Evolutionary conservation across 371 early-diverging fungal species (phyloP), one percentile per base, ranked within the genome.

Genomic region (Racocetra persica): DNA sequence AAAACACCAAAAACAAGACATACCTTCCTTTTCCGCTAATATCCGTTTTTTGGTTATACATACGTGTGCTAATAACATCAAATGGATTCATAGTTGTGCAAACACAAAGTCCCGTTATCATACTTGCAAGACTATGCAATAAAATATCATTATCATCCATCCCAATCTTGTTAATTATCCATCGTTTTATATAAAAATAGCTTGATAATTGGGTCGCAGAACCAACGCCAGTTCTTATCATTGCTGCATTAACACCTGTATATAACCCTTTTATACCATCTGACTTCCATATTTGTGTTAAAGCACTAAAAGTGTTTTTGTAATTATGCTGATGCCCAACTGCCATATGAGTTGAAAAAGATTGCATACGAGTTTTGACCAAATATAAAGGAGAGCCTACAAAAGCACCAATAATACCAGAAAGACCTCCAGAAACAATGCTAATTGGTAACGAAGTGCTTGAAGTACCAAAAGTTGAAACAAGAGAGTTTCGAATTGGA

Each of bases 11-110:
- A 16, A 18, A 49, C 4, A n/a, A 20, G 24, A 28, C 79, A 54
- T 70, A 79, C 79, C 24, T 57, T 69, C 79, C 79, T 11, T 79
- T 67, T 36, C 79, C 79, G 26, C 11, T 65, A 38, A 13, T 24
- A 67, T 94, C 94, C 0, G 89, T 88, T 72, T 92, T 90, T 81
- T 98, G 98, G 82, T 97, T 97, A 86, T 97, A 98, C 94, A 98
- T 95, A 73, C 98, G 90, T 20, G 98, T 98, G 51, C 92, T 94
- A 77, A 97, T 92, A 5, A 98, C 97, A 85, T 98, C 98, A 82
- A 98, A 98, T 22, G 98, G 98, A 81, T 98, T 98, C 98, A 98
- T 98, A 49, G 92, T 94, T 32, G 91, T 83, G 81, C 96, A 96
- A 28, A 97, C 95, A 81, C 95, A 89, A 77, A 98, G 88, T 79